Conservation (phyloP, 495 filamentous ascomycete species). For the Halenospora varia region DNA sequence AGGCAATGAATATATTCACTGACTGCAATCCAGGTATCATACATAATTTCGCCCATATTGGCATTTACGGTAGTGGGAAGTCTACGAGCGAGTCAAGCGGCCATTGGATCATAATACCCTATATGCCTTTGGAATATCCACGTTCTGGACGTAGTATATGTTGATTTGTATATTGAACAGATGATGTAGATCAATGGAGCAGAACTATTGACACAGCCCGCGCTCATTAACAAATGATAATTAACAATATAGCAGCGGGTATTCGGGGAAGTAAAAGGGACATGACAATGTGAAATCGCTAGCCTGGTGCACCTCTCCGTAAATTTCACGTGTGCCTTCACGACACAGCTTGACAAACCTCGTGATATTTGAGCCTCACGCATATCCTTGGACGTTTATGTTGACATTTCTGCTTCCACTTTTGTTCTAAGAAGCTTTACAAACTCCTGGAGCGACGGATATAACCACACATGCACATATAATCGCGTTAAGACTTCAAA, state of each 20-base stretch:
- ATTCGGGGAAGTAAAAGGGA: too few relatives aligned
- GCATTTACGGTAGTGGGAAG: slow-evolving; percentile 33
- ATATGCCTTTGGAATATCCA: too few relatives aligned
- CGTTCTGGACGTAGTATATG: too few relatives aligned
- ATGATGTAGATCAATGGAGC: too few relatives aligned
- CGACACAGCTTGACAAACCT: too few relatives aligned
- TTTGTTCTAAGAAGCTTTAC: neutral
- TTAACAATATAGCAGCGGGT: too few relatives aligned
- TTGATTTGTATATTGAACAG: too few relatives aligned
- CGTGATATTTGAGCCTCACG: slow-evolving; percentile 33
- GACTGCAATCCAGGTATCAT: slow-evolving; percentile 16
- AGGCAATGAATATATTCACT: neutral
- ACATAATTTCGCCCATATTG: slow-evolving; percentile 31
- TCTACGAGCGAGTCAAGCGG: slow-evolving; percentile 25
- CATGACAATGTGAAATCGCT: too few relatives aligned
- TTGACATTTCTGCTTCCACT: neutral
- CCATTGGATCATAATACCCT: slow-evolving; percentile 13
- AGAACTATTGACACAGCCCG: too few relatives aligned
- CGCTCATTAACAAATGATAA: too few relatives aligned
- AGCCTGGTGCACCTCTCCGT: too few relatives aligned
- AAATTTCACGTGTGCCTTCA: too few relatives aligned
- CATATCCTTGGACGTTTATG: neutral
- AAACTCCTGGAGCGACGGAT: neutral
- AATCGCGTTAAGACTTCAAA: neutral
- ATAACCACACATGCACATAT: neutral